Evolutionary conservation across 2,329 filamentous ascomycete genomes (phyloP).

Genomic region (Ophiostoma triangulosporum): DNA sequence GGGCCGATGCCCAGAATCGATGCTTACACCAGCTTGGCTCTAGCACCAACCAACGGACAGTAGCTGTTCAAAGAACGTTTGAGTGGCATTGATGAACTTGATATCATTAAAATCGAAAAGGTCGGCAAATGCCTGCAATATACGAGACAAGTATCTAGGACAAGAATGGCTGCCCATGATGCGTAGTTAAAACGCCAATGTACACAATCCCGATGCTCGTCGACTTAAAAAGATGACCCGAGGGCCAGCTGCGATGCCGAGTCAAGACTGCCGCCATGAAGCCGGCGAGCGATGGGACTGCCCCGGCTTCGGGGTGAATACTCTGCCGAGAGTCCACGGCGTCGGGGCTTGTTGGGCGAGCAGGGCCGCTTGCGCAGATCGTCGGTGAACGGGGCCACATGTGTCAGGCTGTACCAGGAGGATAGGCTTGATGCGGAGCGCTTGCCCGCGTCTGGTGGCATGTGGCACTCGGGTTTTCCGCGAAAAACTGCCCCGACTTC

Average conservation of each 20-base stretch:
- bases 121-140: too few species aligned
- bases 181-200: too few species aligned
- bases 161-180: too few species aligned
- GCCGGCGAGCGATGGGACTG: not conserved
- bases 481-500: conserved; percentile 1
- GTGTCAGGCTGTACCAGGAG: not conserved
- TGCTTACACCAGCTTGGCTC: too few species aligned
- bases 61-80: too few species aligned
- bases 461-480: not conserved
- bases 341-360: not conserved
- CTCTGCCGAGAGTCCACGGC: not conserved
- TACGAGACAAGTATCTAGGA: too few species aligned
- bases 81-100: too few species aligned
- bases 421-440: not conserved
- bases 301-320: not conserved
- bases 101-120: too few species aligned
- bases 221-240: not conserved
- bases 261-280: not conserved
- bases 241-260: not conserved
- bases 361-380: conserved; percentile 9
- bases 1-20: too few species aligned
- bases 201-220: too few species aligned
- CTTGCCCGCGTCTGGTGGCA: not conserved
- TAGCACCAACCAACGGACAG: too few species aligned
- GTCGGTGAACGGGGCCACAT: conserved; percentile 11